Base-by-base conservation (phyloP, 23 red algal genomes). In the Gracilaria gracilis region DNA sequence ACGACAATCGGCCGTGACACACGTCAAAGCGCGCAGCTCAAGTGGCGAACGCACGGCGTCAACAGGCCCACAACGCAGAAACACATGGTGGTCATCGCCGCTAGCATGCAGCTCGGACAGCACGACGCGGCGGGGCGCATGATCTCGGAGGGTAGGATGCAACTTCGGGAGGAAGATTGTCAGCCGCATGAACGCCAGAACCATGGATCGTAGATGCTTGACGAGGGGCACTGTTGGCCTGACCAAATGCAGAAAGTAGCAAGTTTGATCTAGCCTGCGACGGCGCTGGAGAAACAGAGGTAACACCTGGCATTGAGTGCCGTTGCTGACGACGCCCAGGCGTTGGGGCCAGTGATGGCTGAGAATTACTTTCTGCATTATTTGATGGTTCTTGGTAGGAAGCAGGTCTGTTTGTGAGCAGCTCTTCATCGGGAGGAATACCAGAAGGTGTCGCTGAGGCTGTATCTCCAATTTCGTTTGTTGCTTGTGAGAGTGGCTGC, bases 101-200 rank as follows among this genome's bases (percentile, higher is more conserved):
- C 29, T 24, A 38, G 44, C 35, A 35, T 23, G 46, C 8, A 78
- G 28, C 28, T 51, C 19, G 35, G 39, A 27, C 3, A 46, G 67
- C 14, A 34, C 49, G 15, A 55, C 14, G 40, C 31, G 47, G 58
- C 65, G 85, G 20, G 66, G 70, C 19, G 85, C 38, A 39, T 27
- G 16, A 70, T 89, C 86, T 23, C 39, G 23, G 35, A 79, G 86
- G 11, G 40, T 35, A 51, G 69, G 71, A 46, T 80, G 57, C 61
- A 39, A 67, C 61, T 59, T 67, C 81, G 28, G 57, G 35, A 32
- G 57, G 57, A 15, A 67, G 81, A 54, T 23, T 17, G 11, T 20
- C 61, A 42, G 13, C 81, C 7, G 25, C 81, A 23, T 70, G 7
- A 34, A 70, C 35, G 14, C 35, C 44, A 33, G 74, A 55, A 14